Evolutionary conservation across 371 early-diverging fungal genomes (phyloP).

Genomic region (Chytridiales sp.): DNA sequence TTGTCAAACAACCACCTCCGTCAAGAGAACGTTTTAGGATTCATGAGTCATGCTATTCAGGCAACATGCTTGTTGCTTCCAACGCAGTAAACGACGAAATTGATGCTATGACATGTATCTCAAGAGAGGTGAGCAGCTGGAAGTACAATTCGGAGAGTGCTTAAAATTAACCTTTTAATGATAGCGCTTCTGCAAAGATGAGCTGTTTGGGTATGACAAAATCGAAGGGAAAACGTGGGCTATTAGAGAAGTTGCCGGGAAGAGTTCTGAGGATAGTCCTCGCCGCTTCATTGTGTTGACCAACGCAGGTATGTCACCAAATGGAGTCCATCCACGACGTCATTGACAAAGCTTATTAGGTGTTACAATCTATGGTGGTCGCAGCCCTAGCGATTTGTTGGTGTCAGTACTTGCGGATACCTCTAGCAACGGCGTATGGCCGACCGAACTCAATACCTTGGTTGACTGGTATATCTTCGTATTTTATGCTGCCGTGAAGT

Average conservation of each 20-base stretch:
- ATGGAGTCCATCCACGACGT: no score
- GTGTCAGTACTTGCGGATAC: conserved; percentile 15
- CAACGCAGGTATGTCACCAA: conserved; percentile 54
- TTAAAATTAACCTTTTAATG: no score
- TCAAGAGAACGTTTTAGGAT: conserved; percentile 29
- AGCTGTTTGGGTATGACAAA: conserved; percentile 15
- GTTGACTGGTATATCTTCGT: conserved; percentile 1
- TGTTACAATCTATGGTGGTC: conserved; percentile 1
- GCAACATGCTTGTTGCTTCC: conserved; percentile 63
- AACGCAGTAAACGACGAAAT: conserved; percentile 60
- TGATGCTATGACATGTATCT: conserved; percentile 62
- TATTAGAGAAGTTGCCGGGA: conserved; percentile 57
- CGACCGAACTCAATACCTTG: conserved; percentile 4
- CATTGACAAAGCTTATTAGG: no score
- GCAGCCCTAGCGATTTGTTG: conserved; percentile 27
- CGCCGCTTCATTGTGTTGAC: conserved; percentile 68
- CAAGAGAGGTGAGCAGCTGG: conserved; percentile 62
- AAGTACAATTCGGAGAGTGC: no score
- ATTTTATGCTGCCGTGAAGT: no score
- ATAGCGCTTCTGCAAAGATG: no score
- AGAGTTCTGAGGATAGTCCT: background rate
- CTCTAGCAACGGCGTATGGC: conserved; percentile 4
- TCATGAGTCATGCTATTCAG: conserved; percentile 60
- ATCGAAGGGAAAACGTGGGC: conserved; percentile 80
- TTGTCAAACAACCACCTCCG: conserved; percentile 68